These are phyloP conservation scores for Endoconidiophora polonica DNA, from an alignment of 2,329 filamentous ascomycete species.

Conservation along the genomic window DNA sequence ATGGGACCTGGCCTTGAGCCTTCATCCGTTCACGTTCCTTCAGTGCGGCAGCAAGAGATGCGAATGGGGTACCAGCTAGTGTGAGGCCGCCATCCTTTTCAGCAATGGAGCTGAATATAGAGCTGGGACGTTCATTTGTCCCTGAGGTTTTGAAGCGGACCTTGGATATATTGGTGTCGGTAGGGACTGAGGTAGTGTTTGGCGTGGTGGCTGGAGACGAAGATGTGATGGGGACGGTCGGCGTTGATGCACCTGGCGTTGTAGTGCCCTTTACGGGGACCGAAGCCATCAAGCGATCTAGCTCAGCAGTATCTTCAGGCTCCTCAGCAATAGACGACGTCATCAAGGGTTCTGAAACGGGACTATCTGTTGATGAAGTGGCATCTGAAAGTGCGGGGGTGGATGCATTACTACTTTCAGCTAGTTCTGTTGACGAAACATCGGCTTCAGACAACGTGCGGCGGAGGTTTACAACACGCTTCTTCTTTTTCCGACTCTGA, in stretches of 20 bases:
- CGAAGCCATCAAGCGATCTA: slow-evolving; percentile 9
- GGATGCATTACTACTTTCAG: slow-evolving; percentile 30
- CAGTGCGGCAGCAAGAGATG: slow-evolving; percentile 6
- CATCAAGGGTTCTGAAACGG: slow-evolving; percentile 44
- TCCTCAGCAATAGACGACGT: slow-evolving; percentile 43
- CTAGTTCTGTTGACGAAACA: slow-evolving; percentile 26
- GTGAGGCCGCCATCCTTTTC: slow-evolving; percentile 7
- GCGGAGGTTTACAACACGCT: slow-evolving; percentile 66
- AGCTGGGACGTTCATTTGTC: slow-evolving; percentile 12
- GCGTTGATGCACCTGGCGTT: not conserved
- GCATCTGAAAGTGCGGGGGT: slow-evolving; percentile 29
- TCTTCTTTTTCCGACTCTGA: slow-evolving; percentile 62
- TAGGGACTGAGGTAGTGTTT: not conserved
- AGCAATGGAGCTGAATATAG: slow-evolving; percentile 19
- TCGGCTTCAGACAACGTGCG: slow-evolving; percentile 34
- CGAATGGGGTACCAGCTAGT: slow-evolving; percentile 5
- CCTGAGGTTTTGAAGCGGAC: slow-evolving; percentile 8
- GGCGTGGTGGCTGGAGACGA: not conserved
- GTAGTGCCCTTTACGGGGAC: not conserved
- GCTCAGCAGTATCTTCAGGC: slow-evolving; percentile 29
- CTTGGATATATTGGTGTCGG: not conserved
- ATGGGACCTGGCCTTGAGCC: slow-evolving; percentile 10
- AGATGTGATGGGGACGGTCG: not conserved
- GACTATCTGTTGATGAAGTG: slow-evolving; percentile 21
- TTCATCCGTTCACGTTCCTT: slow-evolving; percentile 15